These are phyloP conservation scores for Warburgia ugandensis DNA, from an alignment of 164 flowering plant species.

Conservation along the genomic window DNA sequence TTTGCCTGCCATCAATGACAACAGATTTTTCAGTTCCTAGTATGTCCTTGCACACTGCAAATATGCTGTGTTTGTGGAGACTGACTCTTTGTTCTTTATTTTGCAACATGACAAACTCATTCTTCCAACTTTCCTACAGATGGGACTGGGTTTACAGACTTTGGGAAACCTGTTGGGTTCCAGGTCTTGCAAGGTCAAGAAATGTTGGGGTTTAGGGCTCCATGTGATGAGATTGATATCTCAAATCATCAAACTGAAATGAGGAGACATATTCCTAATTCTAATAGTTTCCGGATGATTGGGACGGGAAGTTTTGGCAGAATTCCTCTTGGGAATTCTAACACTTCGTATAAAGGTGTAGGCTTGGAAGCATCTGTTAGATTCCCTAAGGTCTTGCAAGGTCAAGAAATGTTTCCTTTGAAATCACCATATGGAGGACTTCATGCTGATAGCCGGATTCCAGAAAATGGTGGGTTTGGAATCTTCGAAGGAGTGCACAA, in stretches of 20 bases:
- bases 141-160: constrained; percentile 58
- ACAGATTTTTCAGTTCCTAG: constrained; percentile 59
- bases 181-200: constrained; percentile 99
- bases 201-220: constrained; percentile 46
- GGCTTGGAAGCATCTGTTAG: constrained; percentile 59
- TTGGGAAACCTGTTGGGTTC: constrained; percentile 76
- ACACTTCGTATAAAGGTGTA: constrained; percentile 24
- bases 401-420: constrained; percentile 73
- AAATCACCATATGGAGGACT: constrained; percentile 28
- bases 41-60: constrained; percentile 14
- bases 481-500: constrained; percentile 28
- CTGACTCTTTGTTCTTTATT: background rate
- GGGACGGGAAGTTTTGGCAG: constrained; percentile 21
- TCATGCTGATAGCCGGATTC: constrained; percentile 16
- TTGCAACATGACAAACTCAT: background rate
- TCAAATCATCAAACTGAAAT: constrained; percentile 34
- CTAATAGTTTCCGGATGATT: constrained; percentile 23
- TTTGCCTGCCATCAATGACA: constrained; percentile 36
- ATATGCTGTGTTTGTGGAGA: background rate
- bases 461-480: constrained; percentile 27
- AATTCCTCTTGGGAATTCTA: constrained; percentile 24
- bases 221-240: constrained; percentile 28
- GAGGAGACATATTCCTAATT: constrained; percentile 31
- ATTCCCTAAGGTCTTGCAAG: constrained; percentile 98
- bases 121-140: constrained; percentile 22